Base-by-base conservation (phyloP, 345 rosid species). In the Gossypium anomalum region DNA sequence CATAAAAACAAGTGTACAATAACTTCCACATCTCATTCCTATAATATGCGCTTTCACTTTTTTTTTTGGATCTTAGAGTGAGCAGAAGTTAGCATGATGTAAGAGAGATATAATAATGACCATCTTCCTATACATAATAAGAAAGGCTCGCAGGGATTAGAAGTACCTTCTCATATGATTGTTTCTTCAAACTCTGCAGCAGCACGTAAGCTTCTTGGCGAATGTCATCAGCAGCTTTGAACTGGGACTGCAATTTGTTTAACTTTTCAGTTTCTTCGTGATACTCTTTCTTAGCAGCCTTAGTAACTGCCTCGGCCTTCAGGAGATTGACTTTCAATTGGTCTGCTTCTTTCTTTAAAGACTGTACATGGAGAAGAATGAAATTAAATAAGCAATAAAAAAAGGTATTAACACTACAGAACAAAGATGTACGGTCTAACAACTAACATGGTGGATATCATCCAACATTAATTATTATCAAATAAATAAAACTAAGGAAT, bases 131-230 rank as follows among this genome's bases (percentile, higher is more conserved):
- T 7, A 45, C 19, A 47, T 23, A 17, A 67, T 14, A 47, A 14
- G 19, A 67, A 67, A 67, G 55, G 71, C 56, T 47, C 15, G 15
- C 5, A 47, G 55, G 19, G 19, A 45, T 13, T 13, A 13, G 9
- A 14, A 22, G 55, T 80, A 93, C 98, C 93, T 90, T 92, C 38
- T 88, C 92, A 76, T 86, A 76, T 58, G 72, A 79, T 81, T 81
- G 86, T 67, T 81, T 84, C 90, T 76, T 90, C 78, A 93, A 81
- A 80, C 75, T 79, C 51, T 81, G 87, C 59, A 92, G 76, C 75
- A 75, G 86, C 29, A 7, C 76, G 81, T 87, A 93, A 53, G 93
- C 93, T 65, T 89, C 85, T 75, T 93, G 98, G 48, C 97, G 90
- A 60, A 85, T 79, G 63, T 76, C 87, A 84, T 89, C 86, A 7